Base-by-base conservation (phyloP, 768 basidiomycete genomes). In the Tephrocybe sp. region DNA sequence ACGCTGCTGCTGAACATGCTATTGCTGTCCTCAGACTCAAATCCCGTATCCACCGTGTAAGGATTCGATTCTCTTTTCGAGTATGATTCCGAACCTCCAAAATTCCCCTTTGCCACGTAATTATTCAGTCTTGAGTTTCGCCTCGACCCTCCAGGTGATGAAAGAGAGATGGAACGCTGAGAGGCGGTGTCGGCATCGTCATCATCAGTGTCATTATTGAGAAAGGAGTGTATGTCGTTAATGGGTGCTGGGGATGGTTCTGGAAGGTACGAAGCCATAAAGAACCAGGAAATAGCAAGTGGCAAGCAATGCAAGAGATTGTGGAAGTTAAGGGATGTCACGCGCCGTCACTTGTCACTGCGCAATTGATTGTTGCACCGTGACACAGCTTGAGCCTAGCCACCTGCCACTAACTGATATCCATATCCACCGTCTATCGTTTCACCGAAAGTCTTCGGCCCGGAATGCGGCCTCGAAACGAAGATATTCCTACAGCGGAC, bases 141-240 rank as follows among this genome's bases (percentile, higher is more conserved):
- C 5, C 77, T 77, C 6, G 88, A 89, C 39, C 51, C 64, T 12
- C 80, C 64, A 2, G 86, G 78, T 3, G 87, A 88, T 25, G 82
- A 83, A 34, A 91, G 80, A 19, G 87, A 78, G 43, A 91, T 86
- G 1, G 89, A 91, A 32, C 77, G 81, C 59, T 88, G 86, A 8
- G 87, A 89, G 13, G 89, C 87, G 4, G 87, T 89, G 60, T 91
- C 89, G 49, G 76, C 82, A 55, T 87, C 87, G 49, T 76, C 77
- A 47, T 77, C 77, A 50, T 67, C 66, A 13, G 66, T 58, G 24
- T 71, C 69, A 22, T 49, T 60, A 45, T 67, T 67, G 15, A 64
- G 55, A 35, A 68, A 59, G 43, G 57, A 57, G 51, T 59, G 68
- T 35, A 60, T 56, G 38, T 65, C 60, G 16, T 64, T 64, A 39